These are phyloP conservation scores for Hortiboletus rubellus DNA, from an alignment of 1,284 basidiomycete species.

Conservation along the genomic window DNA sequence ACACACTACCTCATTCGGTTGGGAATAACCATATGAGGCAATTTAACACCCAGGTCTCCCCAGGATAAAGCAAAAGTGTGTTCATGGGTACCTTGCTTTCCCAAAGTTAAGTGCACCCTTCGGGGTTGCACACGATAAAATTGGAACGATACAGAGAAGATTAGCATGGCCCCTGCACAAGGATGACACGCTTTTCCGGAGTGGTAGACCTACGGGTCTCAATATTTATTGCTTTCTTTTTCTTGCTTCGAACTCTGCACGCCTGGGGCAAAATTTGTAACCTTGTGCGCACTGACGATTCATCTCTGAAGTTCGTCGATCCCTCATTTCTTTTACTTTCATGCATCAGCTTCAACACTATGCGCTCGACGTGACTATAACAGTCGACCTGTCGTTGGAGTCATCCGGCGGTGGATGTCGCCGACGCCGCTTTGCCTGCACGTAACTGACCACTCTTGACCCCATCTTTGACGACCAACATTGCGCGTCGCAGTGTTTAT, in stretches of 20 bases:
- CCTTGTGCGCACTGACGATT: neutral
- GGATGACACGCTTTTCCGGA: conserved; percentile 37
- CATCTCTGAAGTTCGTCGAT: neutral
- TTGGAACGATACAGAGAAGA: conserved; percentile 39
- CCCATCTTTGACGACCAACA: neutral
- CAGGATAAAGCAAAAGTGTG: conserved; percentile 23
- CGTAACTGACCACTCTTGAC: neutral
- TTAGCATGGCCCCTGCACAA: conserved; percentile 36
- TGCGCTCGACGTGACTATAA: too few species aligned
- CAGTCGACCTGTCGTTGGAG: neutral
- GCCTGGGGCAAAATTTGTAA: neutral
- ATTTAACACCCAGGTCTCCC: conserved; percentile 4
- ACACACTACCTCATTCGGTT: neutral
- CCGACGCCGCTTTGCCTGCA: too few species aligned
- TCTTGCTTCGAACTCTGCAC: neutral
- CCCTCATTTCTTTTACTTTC: neutral
- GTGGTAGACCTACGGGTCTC: conserved; percentile 37
- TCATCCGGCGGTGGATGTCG: neutral
- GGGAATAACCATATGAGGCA: neutral
- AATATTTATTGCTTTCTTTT: conserved; percentile 33
- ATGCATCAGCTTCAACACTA: too few species aligned
- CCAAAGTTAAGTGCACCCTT: conserved; percentile 28
- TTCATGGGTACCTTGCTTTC: neutral
- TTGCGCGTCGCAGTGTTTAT: too few species aligned
- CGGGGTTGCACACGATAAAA: conserved; percentile 40